Conservation (phyloP, 805 yeast species). For the Ogataea philodendri region DNA sequence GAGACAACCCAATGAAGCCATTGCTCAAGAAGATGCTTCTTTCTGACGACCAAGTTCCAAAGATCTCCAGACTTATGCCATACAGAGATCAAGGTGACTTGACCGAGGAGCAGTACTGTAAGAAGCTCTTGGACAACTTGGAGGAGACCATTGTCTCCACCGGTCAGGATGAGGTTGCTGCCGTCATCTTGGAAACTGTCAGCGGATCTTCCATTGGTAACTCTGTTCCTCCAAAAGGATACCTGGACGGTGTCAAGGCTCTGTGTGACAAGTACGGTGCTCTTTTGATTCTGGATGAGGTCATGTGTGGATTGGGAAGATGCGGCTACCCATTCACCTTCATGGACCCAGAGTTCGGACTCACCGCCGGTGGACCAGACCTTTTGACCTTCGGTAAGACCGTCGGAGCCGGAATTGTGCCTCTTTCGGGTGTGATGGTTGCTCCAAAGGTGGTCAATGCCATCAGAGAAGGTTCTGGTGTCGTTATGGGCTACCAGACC, state of each 20-base stretch:
- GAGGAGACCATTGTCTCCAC: conserved; percentile 39
- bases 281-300: conserved; percentile 49
- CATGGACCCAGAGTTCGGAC: conserved; percentile 19
- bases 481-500: conserved; percentile 46
- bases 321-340: conserved; percentile 46
- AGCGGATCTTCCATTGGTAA: conserved; percentile 47
- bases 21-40: conserved; percentile 31
- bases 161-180: conserved; percentile 44
- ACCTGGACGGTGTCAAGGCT: conserved; percentile 43
- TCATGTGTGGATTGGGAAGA: conserved; percentile 57
- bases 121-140: conserved; percentile 37
- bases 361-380: conserved; percentile 39
- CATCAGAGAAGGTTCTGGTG: conserved; percentile 40
- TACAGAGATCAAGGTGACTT: conserved; percentile 37
- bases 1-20: conserved; percentile 35
- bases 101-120: conserved; percentile 39
- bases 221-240: conserved; percentile 43
- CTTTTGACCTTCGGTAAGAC: conserved; percentile 48
- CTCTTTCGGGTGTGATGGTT: conserved; percentile 45
- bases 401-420: conserved; percentile 47
- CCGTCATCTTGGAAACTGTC: conserved; percentile 44
- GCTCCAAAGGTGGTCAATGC: conserved; percentile 39
- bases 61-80: conserved; percentile 33
- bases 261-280: conserved; percentile 51
- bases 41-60: conserved; percentile 26